phyloP scores from a whole-genome alignment of 2,329 filamentous ascomycete species.

The Coniochaeta ligniaria region DNA sequence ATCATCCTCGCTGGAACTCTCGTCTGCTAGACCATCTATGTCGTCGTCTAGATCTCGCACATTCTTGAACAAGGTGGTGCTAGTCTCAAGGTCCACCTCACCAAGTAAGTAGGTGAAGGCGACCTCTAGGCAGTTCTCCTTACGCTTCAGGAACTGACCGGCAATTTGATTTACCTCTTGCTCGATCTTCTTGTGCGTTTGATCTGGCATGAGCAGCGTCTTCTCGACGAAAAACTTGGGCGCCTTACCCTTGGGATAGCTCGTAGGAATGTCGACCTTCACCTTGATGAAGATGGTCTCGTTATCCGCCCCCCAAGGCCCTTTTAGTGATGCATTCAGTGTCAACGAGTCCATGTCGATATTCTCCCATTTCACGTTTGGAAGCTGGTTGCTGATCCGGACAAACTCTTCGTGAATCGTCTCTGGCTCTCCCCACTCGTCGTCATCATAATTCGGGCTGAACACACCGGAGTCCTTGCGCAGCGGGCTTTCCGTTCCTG shows the following conservation, averaged over 20 bases:
- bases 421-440: conserved; percentile 55
- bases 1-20: conserved; percentile 80
- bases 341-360: conserved; percentile 56
- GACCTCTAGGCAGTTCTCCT: conserved; percentile 55
- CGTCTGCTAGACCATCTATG: conserved; percentile 52
- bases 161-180: conserved; percentile 50
- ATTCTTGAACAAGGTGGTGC: conserved; percentile 55
- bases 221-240: conserved; percentile 56
- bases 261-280: conserved; percentile 50
- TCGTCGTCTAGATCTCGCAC: conserved; percentile 56
- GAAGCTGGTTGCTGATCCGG: conserved; percentile 53
- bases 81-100: conserved; percentile 53
- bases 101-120: conserved; percentile 57
- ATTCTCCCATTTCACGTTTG: conserved; percentile 57
- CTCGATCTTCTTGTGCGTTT: conserved; percentile 44
- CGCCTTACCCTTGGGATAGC: conserved; percentile 50
- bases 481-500: conserved; percentile 34
- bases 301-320: conserved; percentile 53
- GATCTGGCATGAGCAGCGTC: conserved; percentile 53
- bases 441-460: conserved; percentile 42
- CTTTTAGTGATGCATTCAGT: conserved; percentile 54
- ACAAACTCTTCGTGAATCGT: conserved; percentile 59
- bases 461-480: conserved; percentile 46
- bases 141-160: conserved; percentile 45
- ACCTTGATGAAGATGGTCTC: conserved; percentile 56